Percentiles rank a stretch among this genome's conserved stretches.
These are phyloP conservation scores for Penicillium capsulatum DNA, from an alignment of 2,329 filamentous ascomycete species.

Conservation along the genomic window DNA sequence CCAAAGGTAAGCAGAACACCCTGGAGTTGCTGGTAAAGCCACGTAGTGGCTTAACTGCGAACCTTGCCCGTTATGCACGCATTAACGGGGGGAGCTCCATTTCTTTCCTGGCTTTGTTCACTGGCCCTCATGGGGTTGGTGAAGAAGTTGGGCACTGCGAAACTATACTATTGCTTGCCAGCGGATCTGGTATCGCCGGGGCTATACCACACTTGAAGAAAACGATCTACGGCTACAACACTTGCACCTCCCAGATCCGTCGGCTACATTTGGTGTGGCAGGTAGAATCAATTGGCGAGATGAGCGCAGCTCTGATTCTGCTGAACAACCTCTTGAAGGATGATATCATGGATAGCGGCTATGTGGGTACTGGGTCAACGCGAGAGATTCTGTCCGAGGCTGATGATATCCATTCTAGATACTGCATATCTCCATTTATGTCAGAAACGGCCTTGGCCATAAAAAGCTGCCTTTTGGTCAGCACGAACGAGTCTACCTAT, in stretches of 20 bases:
- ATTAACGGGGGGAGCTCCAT: slow-evolving; percentile 9
- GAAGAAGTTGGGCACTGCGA: slow-evolving; percentile 28
- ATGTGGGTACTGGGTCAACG: slow-evolving; percentile 22
- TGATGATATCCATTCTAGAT: slow-evolving; percentile 6
- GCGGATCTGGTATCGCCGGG: slow-evolving; percentile 29
- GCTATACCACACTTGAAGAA: slow-evolving; percentile 36
- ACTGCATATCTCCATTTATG: slow-evolving; percentile 23
- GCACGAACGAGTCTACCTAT: slow-evolving; percentile 21
- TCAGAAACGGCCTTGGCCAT: slow-evolving; percentile 15
- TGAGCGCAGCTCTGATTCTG: slow-evolving; percentile 11
- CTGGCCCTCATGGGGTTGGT: slow-evolving; percentile 31
- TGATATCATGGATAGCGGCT: slow-evolving; percentile 23
- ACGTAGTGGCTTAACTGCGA: slow-evolving; percentile 24
- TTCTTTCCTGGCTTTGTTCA: slow-evolving; percentile 30
- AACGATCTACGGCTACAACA: slow-evolving; percentile 35
- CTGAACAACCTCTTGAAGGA: slow-evolving; percentile 25
- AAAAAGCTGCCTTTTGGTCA: slow-evolving; percentile 12
- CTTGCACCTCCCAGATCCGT: slow-evolving; percentile 23
- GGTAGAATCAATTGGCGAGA: slow-evolving; percentile 20
- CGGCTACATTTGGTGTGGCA: slow-evolving; percentile 36
- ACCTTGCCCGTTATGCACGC: slow-evolving; percentile 20
- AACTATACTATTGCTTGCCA: slow-evolving; percentile 33
- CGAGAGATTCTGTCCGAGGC: slow-evolving; percentile 15
- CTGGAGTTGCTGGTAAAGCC: slow-evolving; percentile 34
- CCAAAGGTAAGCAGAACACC: slow-evolving; percentile 16